Evolutionary conservation across 2,329 filamentous ascomycete genomes (phyloP), one percentile per base, ranked within the genome.

Genomic region (Phyllachora maydis): DNA sequence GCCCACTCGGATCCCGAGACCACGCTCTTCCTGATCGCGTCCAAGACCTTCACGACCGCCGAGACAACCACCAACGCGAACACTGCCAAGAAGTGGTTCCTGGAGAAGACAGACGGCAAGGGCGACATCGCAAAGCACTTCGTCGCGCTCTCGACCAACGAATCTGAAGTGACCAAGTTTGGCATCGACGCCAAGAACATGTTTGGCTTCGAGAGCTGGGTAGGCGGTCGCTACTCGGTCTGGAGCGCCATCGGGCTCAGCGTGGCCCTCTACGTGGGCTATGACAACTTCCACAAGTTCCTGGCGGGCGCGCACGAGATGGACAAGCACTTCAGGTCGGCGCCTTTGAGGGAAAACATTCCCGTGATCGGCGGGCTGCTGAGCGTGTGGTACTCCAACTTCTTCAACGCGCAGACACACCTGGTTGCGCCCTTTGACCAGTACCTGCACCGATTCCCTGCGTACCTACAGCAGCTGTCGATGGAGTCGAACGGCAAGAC

Each of bases 401-500:
- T 95, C 58, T 98, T 91, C 53, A 83, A 83, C 47, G 82, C 88
- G 24, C 88, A 98, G 58, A 95, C 88, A 30, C 88, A 95, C 54
- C 66, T 98, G 25, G 83, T 98, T 35, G 79, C 88, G 47, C 88
- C 88, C 28, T 98, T 95, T 50, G 88, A 98, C 56, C 88, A 98
- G 56, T 98, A 98, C 58, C 73, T 98, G 35, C 82, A 93, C 66
- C 79, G 88, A 37, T 95, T 98, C 73, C 83, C 88, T 18, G 88
- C 88, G 38, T 98, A 98, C 59, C 76, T 98, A 26, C 88, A 98
- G 58, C 88, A 98, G 56, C 64, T 98, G 29, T 95, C 85, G 30
- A 98, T 98, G 88, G 88, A 98, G 62, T 95, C 85, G 31, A 98
- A 98, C 52, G 88, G 88, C 46, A 98, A 98, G 65, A 79, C 77